These are phyloP conservation scores for Hysterium pulicare DNA, from an alignment of 2,329 filamentous ascomycete species.

Conservation along the genomic window DNA sequence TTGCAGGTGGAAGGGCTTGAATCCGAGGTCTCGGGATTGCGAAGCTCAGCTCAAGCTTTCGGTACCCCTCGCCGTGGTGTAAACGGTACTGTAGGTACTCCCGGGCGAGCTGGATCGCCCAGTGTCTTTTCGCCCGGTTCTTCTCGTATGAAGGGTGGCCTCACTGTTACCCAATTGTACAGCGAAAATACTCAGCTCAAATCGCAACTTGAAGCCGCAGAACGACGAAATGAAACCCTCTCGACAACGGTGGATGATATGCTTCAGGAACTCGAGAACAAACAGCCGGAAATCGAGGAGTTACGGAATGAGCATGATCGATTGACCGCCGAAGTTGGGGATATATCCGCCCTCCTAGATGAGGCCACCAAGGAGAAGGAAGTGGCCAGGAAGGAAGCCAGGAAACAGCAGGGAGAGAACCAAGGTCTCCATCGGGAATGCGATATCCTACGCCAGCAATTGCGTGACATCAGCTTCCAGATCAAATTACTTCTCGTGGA, in stretches of 20 bases:
- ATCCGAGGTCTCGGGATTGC: constrained; percentile 47
- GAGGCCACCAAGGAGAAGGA: constrained; percentile 79
- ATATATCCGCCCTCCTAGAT: constrained; percentile 75
- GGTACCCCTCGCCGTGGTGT: constrained; percentile 53
- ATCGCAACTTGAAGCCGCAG: constrained; percentile 69
- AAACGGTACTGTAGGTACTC: constrained; percentile 51
- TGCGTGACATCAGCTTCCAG: constrained; percentile 85
- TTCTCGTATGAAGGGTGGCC: constrained; percentile 51
- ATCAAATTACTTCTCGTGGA: constrained; percentile 89
- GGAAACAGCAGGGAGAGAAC: constrained; percentile 74
- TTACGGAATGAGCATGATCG: constrained; percentile 76
- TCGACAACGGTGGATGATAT: constrained; percentile 78
- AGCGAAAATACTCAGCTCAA: constrained; percentile 63
- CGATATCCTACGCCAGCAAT: constrained; percentile 77
- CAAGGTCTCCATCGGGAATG: constrained; percentile 61
- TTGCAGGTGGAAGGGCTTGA: constrained; percentile 59
- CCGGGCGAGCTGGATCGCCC: constrained; percentile 50
- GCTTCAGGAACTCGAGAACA: constrained; percentile 78
- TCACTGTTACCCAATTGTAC: constrained; percentile 62
- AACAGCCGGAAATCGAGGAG: constrained; percentile 84
- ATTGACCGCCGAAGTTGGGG: constrained; percentile 74
- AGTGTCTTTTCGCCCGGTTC: constrained; percentile 53
- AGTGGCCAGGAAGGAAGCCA: constrained; percentile 68
- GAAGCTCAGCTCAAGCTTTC: constrained; percentile 37
- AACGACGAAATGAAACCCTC: constrained; percentile 70